A percentile compares a stretch with the other conserved stretches of the same genome.
These are phyloP conservation scores for Diaporthe australafricana DNA, from an alignment of 2,329 filamentous ascomycete genomes.

Conservation along the genomic window DNA sequence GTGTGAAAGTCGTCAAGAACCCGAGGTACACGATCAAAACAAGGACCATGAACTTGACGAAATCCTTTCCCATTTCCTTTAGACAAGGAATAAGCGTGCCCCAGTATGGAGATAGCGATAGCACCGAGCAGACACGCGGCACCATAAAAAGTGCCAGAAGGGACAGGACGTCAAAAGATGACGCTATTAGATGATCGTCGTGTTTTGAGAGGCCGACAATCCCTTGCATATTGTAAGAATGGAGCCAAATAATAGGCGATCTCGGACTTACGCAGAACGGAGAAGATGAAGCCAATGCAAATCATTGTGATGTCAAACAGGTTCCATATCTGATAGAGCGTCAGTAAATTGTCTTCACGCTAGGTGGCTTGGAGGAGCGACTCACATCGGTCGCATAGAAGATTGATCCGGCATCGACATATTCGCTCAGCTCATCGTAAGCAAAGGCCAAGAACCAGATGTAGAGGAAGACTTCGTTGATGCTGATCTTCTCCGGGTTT, in stretches of 20 bases:
- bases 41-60: conserved; percentile 80
- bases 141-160: conserved; percentile 92
- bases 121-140: conserved; percentile 86
- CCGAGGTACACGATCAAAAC: conserved; percentile 86
- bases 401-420: conserved; percentile 85
- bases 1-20: conserved; percentile 87
- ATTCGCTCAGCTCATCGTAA: conserved; percentile 88
- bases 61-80: conserved; percentile 95
- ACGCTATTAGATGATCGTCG: conserved; percentile 74
- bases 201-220: conserved; percentile 73
- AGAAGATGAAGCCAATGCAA: conserved; percentile 77
- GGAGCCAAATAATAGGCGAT: conserved; percentile 25
- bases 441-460: conserved; percentile 89
- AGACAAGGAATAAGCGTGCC: conserved; percentile 90
- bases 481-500: conserved; percentile 73
- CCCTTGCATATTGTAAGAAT: conserved; percentile 56
- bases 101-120: conserved; percentile 91
- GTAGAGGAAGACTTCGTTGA: conserved; percentile 79
- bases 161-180: conserved; percentile 89
- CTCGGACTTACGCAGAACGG: conserved; percentile 73
- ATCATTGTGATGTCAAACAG: conserved; percentile 84
- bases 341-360: conserved; percentile 79
- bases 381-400: conserved; percentile 84
- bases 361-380: conserved; percentile 52
- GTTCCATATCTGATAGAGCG: conserved; percentile 77